phyloP scores from a whole-genome alignment of 1,284 basidiomycete genomes.

The Cryptococcus maquisensis region DNA sequence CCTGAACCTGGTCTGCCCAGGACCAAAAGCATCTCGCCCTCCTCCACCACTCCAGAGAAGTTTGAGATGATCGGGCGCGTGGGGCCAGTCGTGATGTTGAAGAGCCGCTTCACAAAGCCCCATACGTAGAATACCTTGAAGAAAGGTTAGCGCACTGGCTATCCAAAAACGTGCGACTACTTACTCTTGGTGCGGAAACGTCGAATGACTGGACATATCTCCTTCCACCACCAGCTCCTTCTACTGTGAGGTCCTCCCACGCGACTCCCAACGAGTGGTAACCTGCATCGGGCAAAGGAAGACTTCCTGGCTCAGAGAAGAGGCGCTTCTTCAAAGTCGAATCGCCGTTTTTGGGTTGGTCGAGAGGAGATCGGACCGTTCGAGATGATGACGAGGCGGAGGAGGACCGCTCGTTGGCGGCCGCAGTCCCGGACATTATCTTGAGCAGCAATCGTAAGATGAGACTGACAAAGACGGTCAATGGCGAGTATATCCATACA shows the following conservation, averaged over 20 bases:
- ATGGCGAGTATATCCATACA: too few species aligned
- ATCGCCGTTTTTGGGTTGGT: not conserved
- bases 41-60: not conserved
- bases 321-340: not conserved
- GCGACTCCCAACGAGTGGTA: not conserved
- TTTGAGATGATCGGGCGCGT: not conserved
- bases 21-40: constrained; percentile 20
- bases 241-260: not conserved
- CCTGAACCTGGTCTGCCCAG: constrained; percentile 34
- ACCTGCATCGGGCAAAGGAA: not conserved
- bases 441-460: too few species aligned
- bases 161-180: not conserved
- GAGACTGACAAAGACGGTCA: too few species aligned
- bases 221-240: not conserved
- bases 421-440: too few species aligned
- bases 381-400: too few species aligned
- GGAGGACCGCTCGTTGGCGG: too few species aligned
- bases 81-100: not conserved
- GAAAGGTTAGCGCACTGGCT: not conserved
- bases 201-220: not conserved
- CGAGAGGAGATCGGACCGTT: not conserved
- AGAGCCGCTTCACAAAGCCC: not conserved
- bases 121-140: not conserved
- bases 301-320: not conserved
- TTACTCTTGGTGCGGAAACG: not conserved